phyloP scores from a whole-genome alignment of 2,329 filamentous ascomycete species.

The Lecanicillium sp. region DNA sequence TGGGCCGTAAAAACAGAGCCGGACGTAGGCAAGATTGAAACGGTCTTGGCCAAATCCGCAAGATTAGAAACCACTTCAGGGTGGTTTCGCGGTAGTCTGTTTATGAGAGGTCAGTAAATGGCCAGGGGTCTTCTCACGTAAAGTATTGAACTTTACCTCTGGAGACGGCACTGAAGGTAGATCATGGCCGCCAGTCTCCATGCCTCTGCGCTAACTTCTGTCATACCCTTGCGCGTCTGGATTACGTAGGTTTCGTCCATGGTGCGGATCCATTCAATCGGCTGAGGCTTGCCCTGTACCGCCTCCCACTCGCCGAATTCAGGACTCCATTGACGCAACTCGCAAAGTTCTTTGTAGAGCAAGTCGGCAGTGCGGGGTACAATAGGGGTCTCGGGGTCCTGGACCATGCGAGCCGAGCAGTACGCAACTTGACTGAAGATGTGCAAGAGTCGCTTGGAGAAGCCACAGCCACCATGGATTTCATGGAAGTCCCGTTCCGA shows the following conservation, averaged over 20 bases:
- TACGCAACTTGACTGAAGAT: constrained; percentile 33
- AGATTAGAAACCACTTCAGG: constrained; percentile 28
- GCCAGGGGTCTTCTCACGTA: too few species aligned
- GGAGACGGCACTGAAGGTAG: constrained; percentile 33
- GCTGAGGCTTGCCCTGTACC: constrained; percentile 13
- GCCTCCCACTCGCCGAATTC: constrained; percentile 23
- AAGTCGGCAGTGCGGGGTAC: constrained; percentile 26
- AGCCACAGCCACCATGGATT: constrained; percentile 37
- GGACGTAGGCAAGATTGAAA: constrained; percentile 36
- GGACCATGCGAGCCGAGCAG: constrained; percentile 28
- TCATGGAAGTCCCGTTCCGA: constrained; percentile 28
- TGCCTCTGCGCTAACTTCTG: constrained; percentile 34
- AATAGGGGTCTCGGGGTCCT: constrained; percentile 27
- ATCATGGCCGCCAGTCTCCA: constrained; percentile 35
- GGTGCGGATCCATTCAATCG: constrained; percentile 27
- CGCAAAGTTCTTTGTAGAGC: constrained; percentile 23
- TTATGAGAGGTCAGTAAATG: not conserved
- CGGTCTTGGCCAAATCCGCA: constrained; percentile 29
- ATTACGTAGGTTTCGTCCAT: constrained; percentile 22
- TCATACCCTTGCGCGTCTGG: constrained; percentile 29
- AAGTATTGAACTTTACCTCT: constrained; percentile 26
- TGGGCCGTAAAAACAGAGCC: constrained; percentile 36
- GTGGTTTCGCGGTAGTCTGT: constrained; percentile 33
- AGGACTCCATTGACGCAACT: constrained; percentile 32
- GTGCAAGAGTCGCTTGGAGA: constrained; percentile 34